Conservation (phyloP, 495 filamentous ascomycete species). For the Penicillium bialowiezense region DNA sequence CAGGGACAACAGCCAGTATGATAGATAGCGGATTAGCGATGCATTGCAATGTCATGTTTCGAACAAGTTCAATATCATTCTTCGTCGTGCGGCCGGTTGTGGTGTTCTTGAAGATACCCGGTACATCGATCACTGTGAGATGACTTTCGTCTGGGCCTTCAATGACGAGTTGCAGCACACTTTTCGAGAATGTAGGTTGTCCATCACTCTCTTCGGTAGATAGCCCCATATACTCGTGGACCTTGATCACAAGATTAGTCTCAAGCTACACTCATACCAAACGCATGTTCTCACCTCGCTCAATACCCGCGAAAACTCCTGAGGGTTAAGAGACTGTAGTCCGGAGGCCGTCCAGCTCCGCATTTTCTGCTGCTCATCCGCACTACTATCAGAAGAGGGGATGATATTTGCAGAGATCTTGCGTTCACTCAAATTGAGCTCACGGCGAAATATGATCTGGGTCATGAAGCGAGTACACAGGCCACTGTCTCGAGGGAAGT, state of each 20-base stretch:
- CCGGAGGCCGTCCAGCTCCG: slow-evolving; percentile 19
- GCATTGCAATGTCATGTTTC: slow-evolving; percentile 52
- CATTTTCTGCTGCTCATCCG: slow-evolving; percentile 19
- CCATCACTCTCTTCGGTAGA: slow-evolving; percentile 21
- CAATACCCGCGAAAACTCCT: not conserved
- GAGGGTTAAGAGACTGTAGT: slow-evolving; percentile 3
- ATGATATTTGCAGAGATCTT: slow-evolving; percentile 25
- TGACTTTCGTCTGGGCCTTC: slow-evolving; percentile 54
- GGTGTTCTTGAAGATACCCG: slow-evolving; percentile 59
- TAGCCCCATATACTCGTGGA: slow-evolving; percentile 29
- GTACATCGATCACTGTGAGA: slow-evolving; percentile 61
- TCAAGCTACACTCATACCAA: no score
- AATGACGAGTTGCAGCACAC: slow-evolving; percentile 60
- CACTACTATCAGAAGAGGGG: slow-evolving; percentile 11
- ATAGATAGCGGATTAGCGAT: slow-evolving; percentile 53
- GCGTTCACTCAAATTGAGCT: not conserved
- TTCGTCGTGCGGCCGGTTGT: slow-evolving; percentile 49
- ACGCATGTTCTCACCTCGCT: no score
- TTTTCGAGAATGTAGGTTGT: slow-evolving; percentile 47
- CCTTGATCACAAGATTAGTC: no score
- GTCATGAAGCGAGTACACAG: slow-evolving; percentile 49
- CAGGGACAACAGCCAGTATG: slow-evolving; percentile 59
- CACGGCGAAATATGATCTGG: slow-evolving; percentile 47
- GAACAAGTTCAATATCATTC: slow-evolving; percentile 45
- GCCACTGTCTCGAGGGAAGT: slow-evolving; percentile 40